These are phyloP conservation scores for Rhodofomes roseus DNA, from an alignment of 1,284 basidiomycete species.

Conservation along the genomic window DNA sequence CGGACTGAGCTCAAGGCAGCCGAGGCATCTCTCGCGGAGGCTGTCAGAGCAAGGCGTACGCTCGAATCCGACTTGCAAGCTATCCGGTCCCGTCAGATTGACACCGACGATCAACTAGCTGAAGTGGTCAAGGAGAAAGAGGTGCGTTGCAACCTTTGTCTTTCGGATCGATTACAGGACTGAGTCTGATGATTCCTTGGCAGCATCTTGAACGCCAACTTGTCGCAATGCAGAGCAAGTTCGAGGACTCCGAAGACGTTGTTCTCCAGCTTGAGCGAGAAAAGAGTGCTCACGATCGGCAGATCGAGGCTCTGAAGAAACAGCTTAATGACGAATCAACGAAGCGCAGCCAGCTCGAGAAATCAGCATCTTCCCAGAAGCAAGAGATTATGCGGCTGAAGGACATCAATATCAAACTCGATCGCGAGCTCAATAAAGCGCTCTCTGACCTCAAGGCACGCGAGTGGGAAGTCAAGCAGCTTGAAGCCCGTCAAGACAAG, in stretches of 20 bases:
- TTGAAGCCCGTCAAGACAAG: constrained; percentile 90
- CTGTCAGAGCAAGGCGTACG: constrained; percentile 69
- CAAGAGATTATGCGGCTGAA: constrained; percentile 66
- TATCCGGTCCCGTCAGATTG: constrained; percentile 69
- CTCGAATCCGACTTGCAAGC: constrained; percentile 76
- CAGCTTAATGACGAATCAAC: constrained; percentile 67
- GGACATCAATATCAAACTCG: constrained; percentile 71
- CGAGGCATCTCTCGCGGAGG: constrained; percentile 52
- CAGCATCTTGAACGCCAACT: constrained; percentile 75
- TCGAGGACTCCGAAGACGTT: constrained; percentile 85
- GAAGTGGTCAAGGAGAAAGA: constrained; percentile 67
- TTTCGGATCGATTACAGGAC: too few species aligned
- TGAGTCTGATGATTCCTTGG: not conserved
- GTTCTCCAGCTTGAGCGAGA: constrained; percentile 83
- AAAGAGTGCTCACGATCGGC: constrained; percentile 69
- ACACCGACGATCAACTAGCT: constrained; percentile 64
- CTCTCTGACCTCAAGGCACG: constrained; percentile 77
- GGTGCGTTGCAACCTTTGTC: constrained; percentile 37
- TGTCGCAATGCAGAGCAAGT: constrained; percentile 66
- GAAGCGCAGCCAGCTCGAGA: constrained; percentile 74
- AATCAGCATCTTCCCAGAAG: constrained; percentile 60
- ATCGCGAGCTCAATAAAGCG: constrained; percentile 79
- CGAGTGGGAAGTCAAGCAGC: constrained; percentile 83
- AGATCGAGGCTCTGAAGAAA: constrained; percentile 64
- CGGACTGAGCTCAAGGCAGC: constrained; percentile 51